Base-by-base conservation (phyloP, 441 rosid genomes). In the Theobroma grandiflorum region DNA sequence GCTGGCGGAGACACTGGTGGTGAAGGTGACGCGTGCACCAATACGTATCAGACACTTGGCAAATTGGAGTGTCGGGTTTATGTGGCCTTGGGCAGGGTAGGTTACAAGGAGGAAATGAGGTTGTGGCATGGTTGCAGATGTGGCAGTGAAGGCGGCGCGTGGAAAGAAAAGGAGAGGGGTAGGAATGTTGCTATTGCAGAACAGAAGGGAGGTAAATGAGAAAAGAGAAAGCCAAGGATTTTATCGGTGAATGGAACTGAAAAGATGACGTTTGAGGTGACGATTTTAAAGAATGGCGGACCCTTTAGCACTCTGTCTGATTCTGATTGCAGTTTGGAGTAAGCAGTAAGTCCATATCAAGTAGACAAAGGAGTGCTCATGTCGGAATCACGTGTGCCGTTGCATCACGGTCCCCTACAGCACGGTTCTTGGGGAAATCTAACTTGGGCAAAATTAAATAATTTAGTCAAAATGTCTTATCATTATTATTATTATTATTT, bases 31-130 rank as follows among this genome's bases (percentile, higher is more conserved):
- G 2, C 43, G 77, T 14, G 79, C 87, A 0, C 92, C 91, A 15
- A 78, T 4, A 45, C 85, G 78, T 33, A 87, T 59, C 8, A 92
- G 86, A 33, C 87, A 89, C 83, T 87, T 87, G 66, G 95, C 93
- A 10, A 91, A 87, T 58, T 91, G 90, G 81, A 90, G 86, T 66
- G 83, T 59, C 4, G 93, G 97, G 72, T 91, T 92, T 67, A 92
- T 82, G 72, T 76, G 72, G 33, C 72, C 72, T 65, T 76, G 72
- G 14, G 63, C 63, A 10, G 79, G 72, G 63, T 0, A 50, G 50
- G 62, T 49, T 2, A 76, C 20, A 5, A 76, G 62, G 33, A 76
- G 52, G 37, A 76, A 47, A 49, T 76, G 58, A 47, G 72, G 72
- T 12, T 50, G 74, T 20, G 61, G 8, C 79, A 76, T 76, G 72